A percentile compares a stretch with the other conserved stretches of the same genome.
Evolutionary conservation across 805 yeast genomes (phyloP).

Genomic region (Millerozyma miso): DNA sequence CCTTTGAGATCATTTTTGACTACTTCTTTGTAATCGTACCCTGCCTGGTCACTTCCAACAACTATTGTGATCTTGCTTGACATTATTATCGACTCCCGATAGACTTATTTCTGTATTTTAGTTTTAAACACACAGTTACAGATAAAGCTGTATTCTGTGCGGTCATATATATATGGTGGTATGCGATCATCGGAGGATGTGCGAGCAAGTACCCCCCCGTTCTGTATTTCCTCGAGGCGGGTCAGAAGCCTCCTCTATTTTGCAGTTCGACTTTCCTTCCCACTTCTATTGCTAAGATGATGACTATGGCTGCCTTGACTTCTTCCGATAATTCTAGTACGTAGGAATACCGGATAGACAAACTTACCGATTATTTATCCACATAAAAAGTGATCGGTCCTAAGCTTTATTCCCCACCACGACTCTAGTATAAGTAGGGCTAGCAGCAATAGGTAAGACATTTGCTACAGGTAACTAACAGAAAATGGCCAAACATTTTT

Average conservation of each 20-base stretch:
- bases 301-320: background rate
- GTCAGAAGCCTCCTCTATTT: no score
- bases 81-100: background rate
- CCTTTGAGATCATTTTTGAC: slow-evolving; percentile 30
- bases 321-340: background rate
- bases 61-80: slow-evolving; percentile 20
- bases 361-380: slow-evolving; percentile 1
- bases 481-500: slow-evolving; percentile 31
- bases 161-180: no score
- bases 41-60: slow-evolving; percentile 44
- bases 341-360: background rate
- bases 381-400: background rate
- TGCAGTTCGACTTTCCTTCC: no score
- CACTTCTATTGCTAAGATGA: background rate
- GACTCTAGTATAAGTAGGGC: background rate
- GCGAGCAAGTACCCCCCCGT: no score
- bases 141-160: no score
- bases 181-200: no score
- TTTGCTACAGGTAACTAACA: background rate
- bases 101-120: no score
- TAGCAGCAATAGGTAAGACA: background rate
- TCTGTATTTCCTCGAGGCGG: no score
- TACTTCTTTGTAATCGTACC: slow-evolving; percentile 38
- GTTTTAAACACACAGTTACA: no score
- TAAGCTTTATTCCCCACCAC: background rate